Conservation (phyloP, 177 flowering plant species). For the Vitis hybrid region DNA sequence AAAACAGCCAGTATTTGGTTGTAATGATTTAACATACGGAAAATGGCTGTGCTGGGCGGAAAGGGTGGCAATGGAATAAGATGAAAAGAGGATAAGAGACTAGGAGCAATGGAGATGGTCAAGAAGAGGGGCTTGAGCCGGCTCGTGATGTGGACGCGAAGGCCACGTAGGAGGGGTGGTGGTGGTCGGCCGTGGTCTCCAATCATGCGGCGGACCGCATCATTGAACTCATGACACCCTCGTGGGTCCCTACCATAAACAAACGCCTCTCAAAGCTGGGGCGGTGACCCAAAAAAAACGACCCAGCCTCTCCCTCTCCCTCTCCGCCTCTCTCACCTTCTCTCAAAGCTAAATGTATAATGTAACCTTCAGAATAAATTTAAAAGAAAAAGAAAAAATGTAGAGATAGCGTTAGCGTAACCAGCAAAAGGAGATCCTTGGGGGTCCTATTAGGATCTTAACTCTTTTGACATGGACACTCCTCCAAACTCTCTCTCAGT, state of each 20-base stretch:
- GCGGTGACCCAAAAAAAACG: conserved; percentile 21
- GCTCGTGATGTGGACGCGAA: conserved; percentile 19
- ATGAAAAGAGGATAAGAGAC: background rate
- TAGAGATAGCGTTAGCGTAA: conserved; percentile 41
- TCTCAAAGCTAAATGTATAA: background rate
- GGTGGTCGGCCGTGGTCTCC: conserved; percentile 51
- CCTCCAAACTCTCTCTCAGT: conserved; percentile 32
- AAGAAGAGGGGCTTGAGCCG: background rate
- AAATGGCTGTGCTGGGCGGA: background rate
- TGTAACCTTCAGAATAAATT: background rate
- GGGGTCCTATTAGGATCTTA: conserved; percentile 36
- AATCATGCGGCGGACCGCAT: conserved; percentile 59
- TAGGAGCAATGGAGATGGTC: background rate
- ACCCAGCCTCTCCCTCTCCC: background rate
- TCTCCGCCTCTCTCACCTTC: conserved; percentile 2
- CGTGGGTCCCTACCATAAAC: conserved; percentile 24
- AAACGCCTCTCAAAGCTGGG: conserved; percentile 17
- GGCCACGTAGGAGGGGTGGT: conserved; percentile 50
- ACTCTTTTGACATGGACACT: conserved; percentile 37
- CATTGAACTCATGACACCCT: conserved; percentile 35
- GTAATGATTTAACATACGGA: background rate
- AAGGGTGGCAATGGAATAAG: background rate
- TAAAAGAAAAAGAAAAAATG: conserved; percentile 3
- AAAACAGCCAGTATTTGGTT: background rate
- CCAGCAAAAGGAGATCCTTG: conserved; percentile 43